Base-by-base conservation (phyloP, 352 stramenopile species). In the Phytophthora agathidicida region DNA sequence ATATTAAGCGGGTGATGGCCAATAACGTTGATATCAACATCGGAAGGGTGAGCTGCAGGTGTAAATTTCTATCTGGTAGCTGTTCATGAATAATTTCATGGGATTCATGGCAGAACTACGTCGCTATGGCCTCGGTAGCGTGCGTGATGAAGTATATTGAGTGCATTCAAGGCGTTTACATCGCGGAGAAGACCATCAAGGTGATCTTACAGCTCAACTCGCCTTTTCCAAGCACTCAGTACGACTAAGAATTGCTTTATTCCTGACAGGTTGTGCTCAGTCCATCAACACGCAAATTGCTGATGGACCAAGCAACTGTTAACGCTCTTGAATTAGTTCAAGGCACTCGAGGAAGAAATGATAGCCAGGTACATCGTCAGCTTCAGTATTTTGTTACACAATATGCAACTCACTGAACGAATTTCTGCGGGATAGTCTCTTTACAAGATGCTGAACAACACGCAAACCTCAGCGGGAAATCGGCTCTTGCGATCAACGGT, bases 81-180 rank as follows among this genome's bases (percentile, higher is more conserved):
- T 39, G 19, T 3, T 36, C n/a, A n/a, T 20, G n/a, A 27, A 26
- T 20, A 22, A 36, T 20, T 16, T 27, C 22, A 8, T 33, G 17
- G 8, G 27, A 42, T 41, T 35, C 31, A 56, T 35, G 14, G 17
- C 22, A 96, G 87, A 92, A 94, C 35, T 93, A 96, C 46, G 78
- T 96, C 16, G 68, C 77, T 22, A 96, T 93, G 83, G 87, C 80
- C 5, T 82, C 87, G 2, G 77, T 93, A 4, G 78, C 85, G 1
- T 93, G 85, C 50, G 56, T 93, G 43, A 86, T 94, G 75, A 82
- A 89, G 59, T 96, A 96, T 65, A 70, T 94, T 26, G 87, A 96
- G 58, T 91, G 84, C 43, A 91, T 93, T 28, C 86, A 96, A 73
- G 86, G 86, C 8, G 78, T 96, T 5, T 89, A 86, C 53, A 85